Evolutionary conservation across 192 early-diverging fungal genomes (phyloP).

Genomic region (Gigaspora rosea): DNA sequence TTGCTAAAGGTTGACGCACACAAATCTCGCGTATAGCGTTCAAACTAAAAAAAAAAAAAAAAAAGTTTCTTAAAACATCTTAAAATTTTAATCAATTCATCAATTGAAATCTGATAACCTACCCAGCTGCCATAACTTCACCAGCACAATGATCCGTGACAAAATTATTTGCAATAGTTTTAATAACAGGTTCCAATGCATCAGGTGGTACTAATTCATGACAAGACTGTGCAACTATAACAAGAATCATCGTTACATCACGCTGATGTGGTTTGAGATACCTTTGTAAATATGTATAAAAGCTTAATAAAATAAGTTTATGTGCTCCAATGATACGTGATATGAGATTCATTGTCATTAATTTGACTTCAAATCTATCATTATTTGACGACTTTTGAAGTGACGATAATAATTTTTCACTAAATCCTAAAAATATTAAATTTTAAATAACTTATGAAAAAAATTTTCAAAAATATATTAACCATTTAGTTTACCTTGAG

Average conservation of each 20-base stretch:
- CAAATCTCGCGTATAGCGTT: conserved; percentile 90
- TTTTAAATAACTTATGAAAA: not conserved
- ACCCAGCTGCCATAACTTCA: conserved; percentile 95
- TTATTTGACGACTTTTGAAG: conserved; percentile 66
- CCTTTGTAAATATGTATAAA: conserved; percentile 91
- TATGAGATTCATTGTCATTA: conserved; percentile 92
- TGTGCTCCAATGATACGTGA: conserved; percentile 95
- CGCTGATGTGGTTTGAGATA: conserved; percentile 95
- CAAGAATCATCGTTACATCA: conserved; percentile 92
- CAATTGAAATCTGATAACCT: conserved; percentile 2
- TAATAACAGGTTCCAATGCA: conserved; percentile 81
- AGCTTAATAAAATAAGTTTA: conserved; percentile 86
- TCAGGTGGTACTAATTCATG: conserved; percentile 96
- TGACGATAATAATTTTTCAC: conserved; percentile 91
- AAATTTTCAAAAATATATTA: not conserved
- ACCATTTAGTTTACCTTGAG: conserved; percentile 63
- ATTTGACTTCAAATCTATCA: conserved; percentile 87
- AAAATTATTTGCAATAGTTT: conserved; percentile 95
- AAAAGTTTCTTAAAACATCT: not conserved
- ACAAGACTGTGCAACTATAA: conserved; percentile 85
- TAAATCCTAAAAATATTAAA: conserved; percentile 59
- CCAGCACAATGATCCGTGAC: conserved; percentile 87
- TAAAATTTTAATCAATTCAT: not conserved
- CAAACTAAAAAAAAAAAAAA: conserved; percentile 27
- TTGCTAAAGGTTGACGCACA: conserved; percentile 86